phyloP scores from a whole-genome alignment of 2,329 filamentous ascomycete species.

The Shiraia sp. region DNA sequence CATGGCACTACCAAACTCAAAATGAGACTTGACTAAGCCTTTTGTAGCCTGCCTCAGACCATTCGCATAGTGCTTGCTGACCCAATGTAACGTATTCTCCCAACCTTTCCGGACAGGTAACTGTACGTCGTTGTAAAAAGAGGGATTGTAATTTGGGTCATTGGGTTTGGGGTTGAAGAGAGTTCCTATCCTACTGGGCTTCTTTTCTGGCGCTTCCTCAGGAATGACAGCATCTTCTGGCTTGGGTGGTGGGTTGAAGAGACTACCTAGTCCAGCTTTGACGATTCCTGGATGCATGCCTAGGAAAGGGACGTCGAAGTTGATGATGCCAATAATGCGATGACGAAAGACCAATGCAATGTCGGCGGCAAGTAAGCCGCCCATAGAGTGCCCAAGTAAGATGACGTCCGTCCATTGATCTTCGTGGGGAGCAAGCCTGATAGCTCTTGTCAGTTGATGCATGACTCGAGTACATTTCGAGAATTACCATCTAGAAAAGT shows the following conservation, averaged over 20 bases:
- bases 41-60: slow-evolving; percentile 71
- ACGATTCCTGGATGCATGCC: slow-evolving; percentile 89
- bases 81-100: slow-evolving; percentile 71
- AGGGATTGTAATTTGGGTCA: slow-evolving; percentile 73
- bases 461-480: neutral
- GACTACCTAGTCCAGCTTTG: slow-evolving; percentile 75
- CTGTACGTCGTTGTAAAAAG: slow-evolving; percentile 74
- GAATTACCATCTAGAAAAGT: slow-evolving; percentile 74
- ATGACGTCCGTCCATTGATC: slow-evolving; percentile 75
- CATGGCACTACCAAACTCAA: slow-evolving; percentile 82
- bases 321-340: slow-evolving; percentile 77
- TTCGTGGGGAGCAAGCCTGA: slow-evolving; percentile 76
- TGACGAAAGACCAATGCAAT: slow-evolving; percentile 75
- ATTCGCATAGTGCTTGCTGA: slow-evolving; percentile 76
- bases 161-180: slow-evolving; percentile 43
- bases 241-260: slow-evolving; percentile 61
- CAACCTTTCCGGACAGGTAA: slow-evolving; percentile 71
- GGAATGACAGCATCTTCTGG: slow-evolving; percentile 30
- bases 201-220: slow-evolving; percentile 16
- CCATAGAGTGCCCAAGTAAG: slow-evolving; percentile 87
- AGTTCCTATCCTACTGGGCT: slow-evolving; percentile 39
- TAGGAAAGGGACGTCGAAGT: slow-evolving; percentile 83
- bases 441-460: slow-evolving; percentile 9
- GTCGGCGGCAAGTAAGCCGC: slow-evolving; percentile 80
- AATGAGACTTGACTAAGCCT: slow-evolving; percentile 74